phyloP scores from a whole-genome alignment of 257 asterid genomes.

The Cinchona pubescens region DNA sequence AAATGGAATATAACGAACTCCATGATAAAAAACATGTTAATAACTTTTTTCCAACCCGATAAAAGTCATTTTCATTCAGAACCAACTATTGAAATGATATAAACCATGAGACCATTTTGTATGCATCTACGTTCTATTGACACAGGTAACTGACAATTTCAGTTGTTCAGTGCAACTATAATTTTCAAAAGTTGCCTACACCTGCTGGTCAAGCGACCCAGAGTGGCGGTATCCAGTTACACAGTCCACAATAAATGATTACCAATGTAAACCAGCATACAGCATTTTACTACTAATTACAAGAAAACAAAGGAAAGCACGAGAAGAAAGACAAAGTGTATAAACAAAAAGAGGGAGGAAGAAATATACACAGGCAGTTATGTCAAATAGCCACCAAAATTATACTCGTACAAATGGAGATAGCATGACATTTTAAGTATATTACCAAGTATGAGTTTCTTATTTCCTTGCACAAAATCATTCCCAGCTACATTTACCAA shows the following conservation, averaged over 20 bases:
- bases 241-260: neutral
- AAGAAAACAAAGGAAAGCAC: too few relatives aligned
- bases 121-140: neutral
- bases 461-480: conserved; percentile 95
- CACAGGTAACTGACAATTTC: neutral
- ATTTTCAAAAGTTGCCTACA: neutral
- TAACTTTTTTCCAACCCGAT: neutral
- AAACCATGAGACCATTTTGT: neutral
- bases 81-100: neutral
- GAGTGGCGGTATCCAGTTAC: too few relatives aligned
- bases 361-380: neutral
- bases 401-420: neutral
- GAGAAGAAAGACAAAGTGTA: too few relatives aligned
- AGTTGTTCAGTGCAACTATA: neutral
- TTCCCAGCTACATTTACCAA: conserved; percentile 94
- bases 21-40: neutral
- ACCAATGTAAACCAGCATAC: neutral
- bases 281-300: neutral
- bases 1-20: neutral
- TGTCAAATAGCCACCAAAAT: neutral
- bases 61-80: too few relatives aligned
- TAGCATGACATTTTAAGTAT: conserved; percentile 10
- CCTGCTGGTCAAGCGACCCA: neutral
- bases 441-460: conserved; percentile 93
- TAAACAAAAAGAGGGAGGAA: neutral